phyloP scores from a whole-genome alignment of 2,329 filamentous ascomycete species.

The Graphilbum sp. region DNA sequence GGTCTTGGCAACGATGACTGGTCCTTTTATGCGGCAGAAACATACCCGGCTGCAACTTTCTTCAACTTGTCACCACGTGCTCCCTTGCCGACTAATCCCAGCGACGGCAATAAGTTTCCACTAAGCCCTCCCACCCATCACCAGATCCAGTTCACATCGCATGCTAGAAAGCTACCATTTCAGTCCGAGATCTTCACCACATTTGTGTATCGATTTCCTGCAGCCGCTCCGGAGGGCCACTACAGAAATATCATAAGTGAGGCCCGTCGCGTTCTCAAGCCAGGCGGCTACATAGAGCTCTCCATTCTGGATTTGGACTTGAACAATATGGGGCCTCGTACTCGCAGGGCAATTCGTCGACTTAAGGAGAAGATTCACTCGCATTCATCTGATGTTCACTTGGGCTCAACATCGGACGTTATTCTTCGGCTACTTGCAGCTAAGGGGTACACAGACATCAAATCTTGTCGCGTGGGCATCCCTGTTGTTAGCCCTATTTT shows the following conservation, averaged over 20 bases:
- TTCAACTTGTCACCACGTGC: slow-evolving; percentile 56
- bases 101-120: slow-evolving; percentile 29
- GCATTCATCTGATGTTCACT: slow-evolving; percentile 39
- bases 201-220: slow-evolving; percentile 63
- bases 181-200: slow-evolving; percentile 58
- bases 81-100: slow-evolving; percentile 28
- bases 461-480: slow-evolving; percentile 61
- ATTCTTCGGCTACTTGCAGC: slow-evolving; percentile 51
- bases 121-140: slow-evolving; percentile 53
- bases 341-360: slow-evolving; percentile 49
- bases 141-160: slow-evolving; percentile 51
- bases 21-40: slow-evolving; percentile 74
- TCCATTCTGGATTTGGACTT: slow-evolving; percentile 65
- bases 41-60: slow-evolving; percentile 57
- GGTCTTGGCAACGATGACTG: slow-evolving; percentile 77
- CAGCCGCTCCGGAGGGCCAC: slow-evolving; percentile 48
- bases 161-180: slow-evolving; percentile 56
- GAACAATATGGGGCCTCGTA: slow-evolving; percentile 63
- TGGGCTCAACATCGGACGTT: slow-evolving; percentile 42
- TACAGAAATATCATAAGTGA: slow-evolving; percentile 60
- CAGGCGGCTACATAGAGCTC: slow-evolving; percentile 65
- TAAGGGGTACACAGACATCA: slow-evolving; percentile 55
- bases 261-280: slow-evolving; percentile 60
- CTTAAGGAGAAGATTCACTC: slow-evolving; percentile 56
- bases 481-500: slow-evolving; percentile 44